Base-by-base conservation (phyloP, 139 green algal genomes). In the Chlorella sp. region DNA sequence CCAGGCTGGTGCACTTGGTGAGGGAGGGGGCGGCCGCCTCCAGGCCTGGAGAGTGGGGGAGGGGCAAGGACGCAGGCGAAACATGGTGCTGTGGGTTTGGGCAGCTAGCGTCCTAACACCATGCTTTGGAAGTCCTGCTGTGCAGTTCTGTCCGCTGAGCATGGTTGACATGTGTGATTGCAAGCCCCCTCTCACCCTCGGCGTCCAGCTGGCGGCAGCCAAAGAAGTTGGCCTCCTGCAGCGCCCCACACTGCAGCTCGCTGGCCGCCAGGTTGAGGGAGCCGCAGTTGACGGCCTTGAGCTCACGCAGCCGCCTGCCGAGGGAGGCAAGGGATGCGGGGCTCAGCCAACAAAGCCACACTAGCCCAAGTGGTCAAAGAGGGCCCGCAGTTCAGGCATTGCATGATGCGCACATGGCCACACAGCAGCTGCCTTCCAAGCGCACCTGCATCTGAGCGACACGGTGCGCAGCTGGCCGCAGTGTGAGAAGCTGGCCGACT, bases 171-270 rank as follows among this genome's bases (percentile, higher is more conserved):
- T n/a, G n/a, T n/a, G n/a, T n/a, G n/a, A n/a, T n/a, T n/a, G n/a
- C n/a, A n/a, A 13, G 2, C 39, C 41, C 30, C 23, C 21, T 25
- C 69, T 20, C 47, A 81, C 74, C 78, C 23, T 83, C 78, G 6
- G 78, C 78, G 21, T 83, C 41, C 63, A 83, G 63, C 78, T 74
- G 41, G 28, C 78, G 78, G 20, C 39, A 62, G 2, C 78, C 78
- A 47, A 83, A 83, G 28, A 83, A 65, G 63, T 83, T 83, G 78
- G 74, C 28, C 25, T 74, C 63, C 62, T 75, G 5, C n/a, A 83
- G 41, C 2, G 1, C n/a, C 5, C 56, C 56, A 63, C 78, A 83
- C 39, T 64, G 63, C 63, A 83, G 63, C 62, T 75, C 78, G 28
- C 63, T 47, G 18, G 78, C 78, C 39, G n/a, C 39, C 63, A 83